phyloP scores from a whole-genome alignment of 306 rosid genomes.

The Lotus japonicus region DNA sequence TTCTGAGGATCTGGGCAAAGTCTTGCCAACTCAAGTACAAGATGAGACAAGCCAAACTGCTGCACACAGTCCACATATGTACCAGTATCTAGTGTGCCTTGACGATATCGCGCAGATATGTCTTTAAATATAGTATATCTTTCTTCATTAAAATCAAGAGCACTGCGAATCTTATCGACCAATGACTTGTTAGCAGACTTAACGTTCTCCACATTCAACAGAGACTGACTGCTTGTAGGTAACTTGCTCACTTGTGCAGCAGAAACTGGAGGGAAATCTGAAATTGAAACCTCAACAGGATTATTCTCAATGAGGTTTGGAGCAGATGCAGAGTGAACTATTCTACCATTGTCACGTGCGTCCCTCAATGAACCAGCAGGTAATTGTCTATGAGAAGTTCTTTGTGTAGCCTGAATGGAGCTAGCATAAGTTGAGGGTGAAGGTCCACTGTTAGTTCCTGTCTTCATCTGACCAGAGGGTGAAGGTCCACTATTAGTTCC shows the following conservation, averaged over 20 bases:
- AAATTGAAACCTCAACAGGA: slow-evolving; percentile 38
- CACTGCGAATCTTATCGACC: slow-evolving; percentile 78
- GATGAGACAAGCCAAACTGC: slow-evolving; percentile 82
- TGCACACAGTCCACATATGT: slow-evolving; percentile 64
- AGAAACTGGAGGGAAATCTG: slow-evolving; percentile 89
- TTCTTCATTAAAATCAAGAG: slow-evolving; percentile 77
- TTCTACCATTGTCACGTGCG: slow-evolving; percentile 42
- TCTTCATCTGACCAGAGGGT: slow-evolving; percentile 25
- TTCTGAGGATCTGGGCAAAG: slow-evolving; percentile 74
- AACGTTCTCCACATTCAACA: slow-evolving; percentile 42
- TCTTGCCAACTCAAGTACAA: slow-evolving; percentile 76
- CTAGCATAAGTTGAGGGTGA: slow-evolving; percentile 38
- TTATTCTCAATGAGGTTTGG: slow-evolving; percentile 60
- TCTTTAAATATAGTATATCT: slow-evolving; percentile 62
- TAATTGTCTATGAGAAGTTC: slow-evolving; percentile 30
- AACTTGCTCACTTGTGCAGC: slow-evolving; percentile 44
- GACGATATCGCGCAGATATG: slow-evolving; percentile 80
- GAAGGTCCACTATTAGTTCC: too few species aligned
- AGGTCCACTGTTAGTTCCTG: slow-evolving; percentile 14
- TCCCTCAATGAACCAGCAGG: slow-evolving; percentile 51
- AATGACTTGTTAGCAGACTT: slow-evolving; percentile 86
- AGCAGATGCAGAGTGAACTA: slow-evolving; percentile 68
- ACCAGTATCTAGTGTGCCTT: slow-evolving; percentile 60
- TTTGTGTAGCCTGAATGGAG: slow-evolving; percentile 41
- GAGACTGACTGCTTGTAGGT: slow-evolving; percentile 44